Evolutionary conservation across 352 stramenopile species (phyloP).

Genomic region (Synura sp.): DNA sequence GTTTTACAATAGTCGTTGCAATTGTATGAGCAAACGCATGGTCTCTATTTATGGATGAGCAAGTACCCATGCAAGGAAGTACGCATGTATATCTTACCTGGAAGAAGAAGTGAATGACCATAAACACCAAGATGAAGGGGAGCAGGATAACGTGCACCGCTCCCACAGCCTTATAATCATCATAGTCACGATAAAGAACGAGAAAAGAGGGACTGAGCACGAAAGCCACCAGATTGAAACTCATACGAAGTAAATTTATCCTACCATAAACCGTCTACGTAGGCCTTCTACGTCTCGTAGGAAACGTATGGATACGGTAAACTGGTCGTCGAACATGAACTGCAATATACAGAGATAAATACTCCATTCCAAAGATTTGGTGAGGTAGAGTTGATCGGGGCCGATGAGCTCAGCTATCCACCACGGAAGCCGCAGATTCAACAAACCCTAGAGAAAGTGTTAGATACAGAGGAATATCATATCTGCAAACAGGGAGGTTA

Average conservation of each 20-base stretch:
- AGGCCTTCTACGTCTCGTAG: slow-evolving; percentile 76
- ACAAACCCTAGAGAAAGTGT: slow-evolving; percentile 75
- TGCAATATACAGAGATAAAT: slow-evolving; percentile 92
- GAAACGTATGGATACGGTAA: slow-evolving; percentile 72
- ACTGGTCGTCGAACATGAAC: slow-evolving; percentile 92
- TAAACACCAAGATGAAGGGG: slow-evolving; percentile 95
- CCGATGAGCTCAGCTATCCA: neutral
- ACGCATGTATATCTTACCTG: too few species aligned
- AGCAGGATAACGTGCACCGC: slow-evolving; percentile 88
- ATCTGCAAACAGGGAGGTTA: neutral
- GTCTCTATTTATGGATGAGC: too few species aligned
- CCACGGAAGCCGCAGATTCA: slow-evolving; percentile 71
- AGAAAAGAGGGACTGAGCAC: too few species aligned
- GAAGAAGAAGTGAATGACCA: slow-evolving; percentile 93
- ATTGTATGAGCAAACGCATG: too few species aligned
- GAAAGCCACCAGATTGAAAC: too few species aligned
- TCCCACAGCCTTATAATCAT: slow-evolving; percentile 80
- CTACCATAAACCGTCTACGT: slow-evolving; percentile 84
- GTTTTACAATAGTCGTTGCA: too few species aligned
- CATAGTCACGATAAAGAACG: too few species aligned
- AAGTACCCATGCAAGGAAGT: too few species aligned
- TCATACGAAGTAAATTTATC: too few species aligned
- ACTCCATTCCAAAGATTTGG: slow-evolving; percentile 78
- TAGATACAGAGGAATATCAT: too few species aligned
- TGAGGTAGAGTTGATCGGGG: slow-evolving; percentile 46